phyloP scores from a whole-genome alignment of 352 stramenopile species.

The Albugo candida region DNA sequence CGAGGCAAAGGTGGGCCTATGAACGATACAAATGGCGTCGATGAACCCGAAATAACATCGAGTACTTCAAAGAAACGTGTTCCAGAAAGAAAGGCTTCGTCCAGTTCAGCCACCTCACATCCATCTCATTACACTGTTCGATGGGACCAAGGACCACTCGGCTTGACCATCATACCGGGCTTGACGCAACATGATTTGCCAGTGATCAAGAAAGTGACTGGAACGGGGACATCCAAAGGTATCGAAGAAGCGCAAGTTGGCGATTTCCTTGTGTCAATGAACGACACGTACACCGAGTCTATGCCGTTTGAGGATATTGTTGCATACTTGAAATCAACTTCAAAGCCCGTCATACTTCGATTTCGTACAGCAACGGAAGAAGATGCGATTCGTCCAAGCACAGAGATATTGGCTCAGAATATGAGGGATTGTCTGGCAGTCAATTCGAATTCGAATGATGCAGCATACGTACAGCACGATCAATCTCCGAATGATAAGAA shows the following conservation, averaged over 20 bases:
- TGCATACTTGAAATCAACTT: constrained; percentile 56
- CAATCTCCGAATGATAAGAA: neutral
- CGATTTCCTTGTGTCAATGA: constrained; percentile 69
- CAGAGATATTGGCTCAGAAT: no score
- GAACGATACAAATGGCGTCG: constrained; percentile 9
- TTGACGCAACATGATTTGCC: constrained; percentile 52
- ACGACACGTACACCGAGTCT: constrained; percentile 35
- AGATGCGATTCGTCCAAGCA: neutral
- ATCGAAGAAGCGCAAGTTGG: constrained; percentile 70
- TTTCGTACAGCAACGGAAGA: constrained; percentile 16
- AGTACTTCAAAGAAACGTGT: no score
- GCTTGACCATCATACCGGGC: constrained; percentile 70
- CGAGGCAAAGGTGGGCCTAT: constrained; percentile 46
- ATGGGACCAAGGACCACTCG: constrained; percentile 64
- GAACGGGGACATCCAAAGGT: constrained; percentile 50
- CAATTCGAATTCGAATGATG: no score
- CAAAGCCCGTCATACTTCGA: constrained; percentile 51
- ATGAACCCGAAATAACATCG: neutral
- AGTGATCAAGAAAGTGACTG: constrained; percentile 78
- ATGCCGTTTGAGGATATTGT: constrained; percentile 76
- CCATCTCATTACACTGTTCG: constrained; percentile 53
- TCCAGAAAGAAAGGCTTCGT: no score
- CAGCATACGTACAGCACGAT: no score
- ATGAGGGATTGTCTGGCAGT: no score
- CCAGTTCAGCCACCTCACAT: constrained; percentile 23